Evolutionary conservation across 768 basidiomycete genomes (phyloP).

Genomic region (Boletus rex-veris): DNA sequence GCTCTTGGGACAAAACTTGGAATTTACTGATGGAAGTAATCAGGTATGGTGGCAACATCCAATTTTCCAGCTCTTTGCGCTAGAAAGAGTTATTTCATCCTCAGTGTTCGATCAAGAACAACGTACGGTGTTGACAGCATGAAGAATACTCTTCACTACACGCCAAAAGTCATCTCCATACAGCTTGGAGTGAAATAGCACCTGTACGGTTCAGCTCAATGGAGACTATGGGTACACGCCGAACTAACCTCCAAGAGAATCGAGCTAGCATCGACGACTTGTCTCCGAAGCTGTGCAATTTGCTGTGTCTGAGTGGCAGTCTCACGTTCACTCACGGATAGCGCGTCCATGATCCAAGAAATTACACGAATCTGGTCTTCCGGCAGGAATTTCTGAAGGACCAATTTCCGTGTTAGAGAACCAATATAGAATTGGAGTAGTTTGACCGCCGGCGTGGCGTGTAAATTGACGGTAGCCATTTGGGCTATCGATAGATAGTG

Average conservation of each 20-base stretch:
- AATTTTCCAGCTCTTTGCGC: slow-evolving; percentile 42
- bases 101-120: background rate
- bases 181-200: slow-evolving; percentile 24
- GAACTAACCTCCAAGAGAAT: slow-evolving; percentile 44
- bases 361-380: slow-evolving; percentile 47
- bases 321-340: slow-evolving; percentile 38
- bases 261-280: slow-evolving; percentile 49
- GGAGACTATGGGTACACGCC: background rate
- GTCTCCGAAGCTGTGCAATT: slow-evolving; percentile 39
- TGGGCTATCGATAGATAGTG: slow-evolving; percentile 47
- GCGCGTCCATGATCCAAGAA: slow-evolving; percentile 41
- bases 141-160: slow-evolving; percentile 21
- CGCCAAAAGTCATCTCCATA: slow-evolving; percentile 23
- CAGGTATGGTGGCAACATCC: slow-evolving; percentile 43
- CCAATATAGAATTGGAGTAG: slow-evolving; percentile 54
- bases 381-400: slow-evolving; percentile 42
- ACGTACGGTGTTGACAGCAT: slow-evolving; percentile 26
- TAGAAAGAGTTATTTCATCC: slow-evolving; percentile 31
- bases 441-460: slow-evolving; percentile 40
- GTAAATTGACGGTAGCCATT: slow-evolving; percentile 41
- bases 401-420: slow-evolving; percentile 41
- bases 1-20: slow-evolving; percentile 25
- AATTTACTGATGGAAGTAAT: slow-evolving; percentile 33
- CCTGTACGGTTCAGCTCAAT: slow-evolving; percentile 8
- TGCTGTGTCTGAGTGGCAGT: slow-evolving; percentile 23